Conservation (phyloP, 106 monocot species). For the Narthecium ossifragum region DNA sequence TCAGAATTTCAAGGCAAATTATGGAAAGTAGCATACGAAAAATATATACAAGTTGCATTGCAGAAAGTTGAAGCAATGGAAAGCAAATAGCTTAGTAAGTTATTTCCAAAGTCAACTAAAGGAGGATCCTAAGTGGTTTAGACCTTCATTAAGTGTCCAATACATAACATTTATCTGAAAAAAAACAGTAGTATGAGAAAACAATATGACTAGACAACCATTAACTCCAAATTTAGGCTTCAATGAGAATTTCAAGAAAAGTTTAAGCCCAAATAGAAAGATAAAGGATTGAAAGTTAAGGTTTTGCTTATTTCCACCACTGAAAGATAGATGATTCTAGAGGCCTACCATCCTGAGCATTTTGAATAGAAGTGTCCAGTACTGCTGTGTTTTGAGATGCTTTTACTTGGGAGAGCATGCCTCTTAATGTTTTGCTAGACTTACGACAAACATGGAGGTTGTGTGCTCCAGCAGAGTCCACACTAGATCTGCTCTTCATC, state of each 20-base stretch:
- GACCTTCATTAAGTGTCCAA: too few relatives aligned
- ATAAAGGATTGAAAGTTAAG: background rate
- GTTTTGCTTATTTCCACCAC: background rate
- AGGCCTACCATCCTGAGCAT: conserved; percentile 1
- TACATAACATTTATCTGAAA: background rate
- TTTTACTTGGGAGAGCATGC: background rate
- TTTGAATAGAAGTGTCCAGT: background rate
- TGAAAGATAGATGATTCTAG: background rate
- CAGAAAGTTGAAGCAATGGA: too few relatives aligned
- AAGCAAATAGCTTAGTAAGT: too few relatives aligned
- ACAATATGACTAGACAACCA: background rate
- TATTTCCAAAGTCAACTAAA: too few relatives aligned
- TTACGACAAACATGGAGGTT: conserved; percentile 5
- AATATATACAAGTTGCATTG: too few relatives aligned
- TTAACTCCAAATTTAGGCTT: background rate
- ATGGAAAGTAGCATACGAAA: too few relatives aligned
- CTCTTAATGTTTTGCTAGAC: conserved; percentile 3
- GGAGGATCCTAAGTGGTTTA: too few relatives aligned
- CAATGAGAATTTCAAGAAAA: background rate
- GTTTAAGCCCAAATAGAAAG: background rate
- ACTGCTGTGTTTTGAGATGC: conserved; percentile 1
- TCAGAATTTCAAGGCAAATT: too few relatives aligned
- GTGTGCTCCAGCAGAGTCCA: conserved; percentile 2
- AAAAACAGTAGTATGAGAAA: background rate
- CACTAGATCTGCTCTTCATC: conserved; percentile 9